Base-by-base conservation (phyloP, 1,284 basidiomycete species). In the Cerrena zonata region DNA sequence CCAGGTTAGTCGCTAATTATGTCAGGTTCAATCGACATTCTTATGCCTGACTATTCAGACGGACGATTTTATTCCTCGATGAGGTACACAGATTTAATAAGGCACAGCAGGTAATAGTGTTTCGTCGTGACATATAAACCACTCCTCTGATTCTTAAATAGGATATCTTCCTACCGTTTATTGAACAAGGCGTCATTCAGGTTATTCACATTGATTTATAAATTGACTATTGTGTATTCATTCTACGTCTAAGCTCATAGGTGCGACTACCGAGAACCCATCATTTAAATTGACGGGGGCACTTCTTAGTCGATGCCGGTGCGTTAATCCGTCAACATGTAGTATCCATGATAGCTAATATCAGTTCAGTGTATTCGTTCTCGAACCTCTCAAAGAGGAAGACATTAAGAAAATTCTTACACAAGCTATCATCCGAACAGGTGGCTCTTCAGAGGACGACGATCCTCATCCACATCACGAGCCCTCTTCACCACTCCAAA, bases 181-280 rank as follows among this genome's bases (percentile, higher is more conserved):
- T 92, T 4, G 90, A 93, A 62, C 82, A 82, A 55, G 90, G 90
- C 2, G 78, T 80, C 56, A 79, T 92, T 21, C 86, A 87, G 67
- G 83, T 82, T 53, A 47, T 61, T 27, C 50, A 54, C 21, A 53
- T 56, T 55, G 54, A 19, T 52, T 15, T 51, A n/a, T 48, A 34
- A 18, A 5, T n/a, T 34, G 2, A 18, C 19, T 13, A 7, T 45
- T 13, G n/a, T 22, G 18, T 26, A 45, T 11, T 36, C 42, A 26
- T 34, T 22, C n/a, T 30, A 18, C 19, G 45, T 55, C 63, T 4
- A 51, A 85, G 76, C 72, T 94, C 30, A 82, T 95, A 54, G 90
- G 90, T 15, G 91, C 92, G 1, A 95, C 92, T 2, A 95, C 92
- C 0, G 92, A 95, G 66, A 95, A 95, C 61, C 92, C 92, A 0